These are phyloP conservation scores for Aspergillus tubingensis DNA, from an alignment of 2,329 filamentous ascomycete species.

Conservation along the genomic window DNA sequence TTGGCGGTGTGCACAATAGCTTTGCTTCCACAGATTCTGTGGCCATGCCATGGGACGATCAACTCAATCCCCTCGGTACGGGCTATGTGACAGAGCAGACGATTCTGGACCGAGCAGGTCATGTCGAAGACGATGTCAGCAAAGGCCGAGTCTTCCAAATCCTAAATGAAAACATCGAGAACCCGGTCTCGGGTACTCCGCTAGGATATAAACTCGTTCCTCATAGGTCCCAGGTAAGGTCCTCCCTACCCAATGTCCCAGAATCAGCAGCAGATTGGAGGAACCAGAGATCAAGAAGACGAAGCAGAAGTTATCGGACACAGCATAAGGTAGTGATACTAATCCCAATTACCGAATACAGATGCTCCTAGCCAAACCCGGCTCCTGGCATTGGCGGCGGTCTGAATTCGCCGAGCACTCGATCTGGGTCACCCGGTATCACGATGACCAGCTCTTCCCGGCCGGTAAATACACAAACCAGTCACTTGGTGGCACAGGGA, in stretches of 20 bases:
- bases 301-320: neutral
- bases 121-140: slow-evolving; percentile 44
- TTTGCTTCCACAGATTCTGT: slow-evolving; percentile 57
- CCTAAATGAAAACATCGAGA: slow-evolving; percentile 53
- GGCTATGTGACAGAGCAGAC: slow-evolving; percentile 51
- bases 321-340: neutral
- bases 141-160: slow-evolving; percentile 58
- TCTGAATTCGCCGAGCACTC: slow-evolving; percentile 55
- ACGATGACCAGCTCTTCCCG: slow-evolving; percentile 52
- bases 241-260: neutral
- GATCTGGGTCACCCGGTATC: slow-evolving; percentile 55
- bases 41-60: slow-evolving; percentile 55
- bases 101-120: slow-evolving; percentile 45
- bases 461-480: slow-evolving; percentile 57
- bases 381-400: slow-evolving; percentile 50
- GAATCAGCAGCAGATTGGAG: too few species aligned
- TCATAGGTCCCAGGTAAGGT: slow-evolving; percentile 47
- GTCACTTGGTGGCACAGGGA: slow-evolving; percentile 27
- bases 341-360: slow-evolving; percentile 25
- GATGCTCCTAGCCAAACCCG: slow-evolving; percentile 55
- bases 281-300: neutral
- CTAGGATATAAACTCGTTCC: slow-evolving; percentile 58
- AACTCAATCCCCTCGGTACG: slow-evolving; percentile 53
- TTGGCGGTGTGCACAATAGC: slow-evolving; percentile 48
- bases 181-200: slow-evolving; percentile 53